Conservation (phyloP, 129 eudicot species). For the Dittrichia graveolens region DNA sequence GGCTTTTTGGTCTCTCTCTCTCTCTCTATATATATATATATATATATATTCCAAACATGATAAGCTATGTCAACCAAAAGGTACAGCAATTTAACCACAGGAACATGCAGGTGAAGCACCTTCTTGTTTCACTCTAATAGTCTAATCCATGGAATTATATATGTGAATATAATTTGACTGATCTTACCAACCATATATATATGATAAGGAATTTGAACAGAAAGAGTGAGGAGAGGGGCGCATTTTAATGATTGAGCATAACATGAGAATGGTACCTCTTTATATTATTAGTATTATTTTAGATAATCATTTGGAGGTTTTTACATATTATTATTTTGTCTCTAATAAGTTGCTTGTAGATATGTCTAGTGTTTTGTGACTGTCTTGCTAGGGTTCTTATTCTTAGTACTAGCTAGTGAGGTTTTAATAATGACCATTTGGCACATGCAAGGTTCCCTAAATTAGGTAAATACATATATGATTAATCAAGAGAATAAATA, state of each 20-base stretch:
- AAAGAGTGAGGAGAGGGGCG: not conserved
- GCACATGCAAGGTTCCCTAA: slow-evolving; percentile 38
- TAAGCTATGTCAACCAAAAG: slow-evolving; percentile 13
- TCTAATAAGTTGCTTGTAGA: not conserved
- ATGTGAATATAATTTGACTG: not conserved
- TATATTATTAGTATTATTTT: not conserved
- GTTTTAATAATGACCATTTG: slow-evolving; percentile 28
- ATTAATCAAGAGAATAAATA: slow-evolving; percentile 18
- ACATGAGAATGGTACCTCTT: slow-evolving; percentile 8
- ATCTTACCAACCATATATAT: slow-evolving; percentile 21
- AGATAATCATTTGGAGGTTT: not conserved
- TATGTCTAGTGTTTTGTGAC: slow-evolving; percentile 3
- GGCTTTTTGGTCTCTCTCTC: slow-evolving; percentile 27
- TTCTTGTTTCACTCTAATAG: slow-evolving; percentile 25
- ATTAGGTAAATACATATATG: slow-evolving; percentile 26
- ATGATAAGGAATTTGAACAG: not conserved
- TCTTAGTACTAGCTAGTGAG: slow-evolving; percentile 14
- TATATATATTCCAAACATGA: slow-evolving; percentile 14
- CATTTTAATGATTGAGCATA: not conserved
- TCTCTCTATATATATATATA: too few relatives aligned
- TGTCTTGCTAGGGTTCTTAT: slow-evolving; percentile 25
- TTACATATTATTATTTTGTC: not conserved
- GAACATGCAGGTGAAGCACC: slow-evolving; percentile 18
- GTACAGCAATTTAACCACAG: slow-evolving; percentile 21
- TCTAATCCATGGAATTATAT: slow-evolving; percentile 21